Evolutionary conservation across 352 stramenopile species (phyloP), one percentile per base, ranked within the genome.

Genomic region (Pythium insidiosum): DNA sequence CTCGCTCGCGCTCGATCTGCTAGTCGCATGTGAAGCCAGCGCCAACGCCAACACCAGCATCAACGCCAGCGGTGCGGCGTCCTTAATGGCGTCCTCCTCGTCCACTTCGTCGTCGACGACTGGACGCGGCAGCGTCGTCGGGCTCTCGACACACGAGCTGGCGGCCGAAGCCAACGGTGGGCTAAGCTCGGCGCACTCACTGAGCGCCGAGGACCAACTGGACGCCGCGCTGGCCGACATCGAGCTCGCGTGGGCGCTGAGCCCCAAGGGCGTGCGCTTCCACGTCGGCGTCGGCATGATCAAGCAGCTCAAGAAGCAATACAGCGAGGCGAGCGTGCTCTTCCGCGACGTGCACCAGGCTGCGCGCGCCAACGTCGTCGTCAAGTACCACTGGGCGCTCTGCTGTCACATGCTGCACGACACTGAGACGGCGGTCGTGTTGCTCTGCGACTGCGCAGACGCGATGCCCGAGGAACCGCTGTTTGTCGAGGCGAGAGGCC

Each of bases 281-380:
- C 61, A 86, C 31, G 65, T 83, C 25, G 73, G 73, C 11, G 76
- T 88, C 66, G 78, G 69, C 9, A 88, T 88, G 75, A 82, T 88
- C 41, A 66, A 58, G 18, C 74, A 88, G 43, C 63, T 91, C 9
- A 67, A 67, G 36, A 50, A 80, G 26, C 54, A 70, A 3, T 58
- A 83, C 49, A 46, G 51, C 4, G 55, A 62, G 1, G 75, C 73
- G 20, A 53, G 59, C 10, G 33, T 22, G 5, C 62, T 73, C 19
- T 80, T 88, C 33, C 53, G 66, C 21, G 51, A 59, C 10, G 58
- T 68, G 46, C 16, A 47, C 15, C 16, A 54, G 19, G 10, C 25
- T 13, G 58, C 84, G 9, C 38, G 39, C 7, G 28, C 65, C 20
- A 77, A 60, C 21, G 55, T 84, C 0, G 47, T 85, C 7, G 75